Conservation (phyloP, 257 asterid genomes). For the Solanum piurae region DNA sequence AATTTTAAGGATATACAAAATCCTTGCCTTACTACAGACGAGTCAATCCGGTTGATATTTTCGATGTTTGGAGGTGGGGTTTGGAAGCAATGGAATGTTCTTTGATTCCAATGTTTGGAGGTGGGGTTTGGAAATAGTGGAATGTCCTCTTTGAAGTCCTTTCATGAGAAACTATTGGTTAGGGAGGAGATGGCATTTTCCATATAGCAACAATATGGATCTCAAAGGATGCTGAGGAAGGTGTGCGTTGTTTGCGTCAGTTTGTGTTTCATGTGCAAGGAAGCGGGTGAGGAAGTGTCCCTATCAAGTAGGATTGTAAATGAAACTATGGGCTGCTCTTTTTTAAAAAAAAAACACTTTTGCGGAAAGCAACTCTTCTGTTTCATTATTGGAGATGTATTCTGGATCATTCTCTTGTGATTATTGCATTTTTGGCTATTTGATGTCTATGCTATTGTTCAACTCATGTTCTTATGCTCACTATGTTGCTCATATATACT, state of each 20-base stretch:
- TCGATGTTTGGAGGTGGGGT: background rate
- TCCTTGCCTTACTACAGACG: background rate
- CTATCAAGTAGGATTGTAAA: background rate
- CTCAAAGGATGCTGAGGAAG: background rate
- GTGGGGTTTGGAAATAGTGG: background rate
- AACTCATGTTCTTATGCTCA: background rate
- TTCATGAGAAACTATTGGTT: background rate
- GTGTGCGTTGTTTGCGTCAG: background rate
- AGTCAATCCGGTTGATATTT: background rate
- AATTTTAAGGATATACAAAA: background rate
- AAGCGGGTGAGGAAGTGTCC: background rate
- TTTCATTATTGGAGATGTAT: background rate
- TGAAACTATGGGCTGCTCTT: background rate
- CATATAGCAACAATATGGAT: background rate
- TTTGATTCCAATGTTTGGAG: background rate
- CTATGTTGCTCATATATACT: background rate
- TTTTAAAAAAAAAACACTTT: background rate
- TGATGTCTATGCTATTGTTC: background rate
- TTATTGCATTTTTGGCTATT: background rate
- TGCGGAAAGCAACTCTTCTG: background rate
- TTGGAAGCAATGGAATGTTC: background rate
- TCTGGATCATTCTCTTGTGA: background rate
- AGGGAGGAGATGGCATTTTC: background rate
- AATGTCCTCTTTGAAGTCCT: background rate
- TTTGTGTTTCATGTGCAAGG: background rate